Evolutionary conservation across 164 flowering plant species (phyloP).

Genomic region (Saururus chinensis): DNA sequence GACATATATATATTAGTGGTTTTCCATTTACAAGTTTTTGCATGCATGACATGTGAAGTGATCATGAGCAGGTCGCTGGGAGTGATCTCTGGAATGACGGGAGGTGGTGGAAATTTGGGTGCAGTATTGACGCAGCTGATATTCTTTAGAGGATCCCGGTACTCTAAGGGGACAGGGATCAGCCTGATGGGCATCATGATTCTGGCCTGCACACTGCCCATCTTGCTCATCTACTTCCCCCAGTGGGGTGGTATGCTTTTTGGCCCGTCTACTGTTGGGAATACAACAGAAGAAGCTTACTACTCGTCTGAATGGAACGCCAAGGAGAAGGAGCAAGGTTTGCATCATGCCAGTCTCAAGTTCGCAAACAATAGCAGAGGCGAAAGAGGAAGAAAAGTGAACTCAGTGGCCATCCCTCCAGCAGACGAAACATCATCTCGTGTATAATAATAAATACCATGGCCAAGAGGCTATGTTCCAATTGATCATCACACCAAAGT

Average conservation of each 20-base stretch:
- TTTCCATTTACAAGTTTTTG: not conserved
- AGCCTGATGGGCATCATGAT: constrained; percentile 86
- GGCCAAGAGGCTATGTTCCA: not conserved
- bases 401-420: constrained; percentile 19
- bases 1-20: not conserved
- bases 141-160: constrained; percentile 70
- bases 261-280: constrained; percentile 42
- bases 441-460: not conserved
- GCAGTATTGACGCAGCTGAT: constrained; percentile 77
- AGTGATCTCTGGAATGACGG: constrained; percentile 86
- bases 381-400: constrained; percentile 38
- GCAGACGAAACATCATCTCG: constrained; percentile 6
- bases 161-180: constrained; percentile 64
- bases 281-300: constrained; percentile 61
- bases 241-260: constrained; percentile 92
- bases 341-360: constrained; percentile 50
- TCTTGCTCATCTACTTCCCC: constrained; percentile 64
- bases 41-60: not conserved
- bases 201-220: constrained; percentile 52
- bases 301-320: constrained; percentile 65
- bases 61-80: constrained; percentile 57
- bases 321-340: constrained; percentile 45
- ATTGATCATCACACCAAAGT: too few species aligned
- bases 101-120: constrained; percentile 87
- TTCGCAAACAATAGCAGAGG: constrained; percentile 67